These are phyloP conservation scores for Podaxis sp. DNA, from an alignment of 768 basidiomycete species.

Conservation along the genomic window DNA sequence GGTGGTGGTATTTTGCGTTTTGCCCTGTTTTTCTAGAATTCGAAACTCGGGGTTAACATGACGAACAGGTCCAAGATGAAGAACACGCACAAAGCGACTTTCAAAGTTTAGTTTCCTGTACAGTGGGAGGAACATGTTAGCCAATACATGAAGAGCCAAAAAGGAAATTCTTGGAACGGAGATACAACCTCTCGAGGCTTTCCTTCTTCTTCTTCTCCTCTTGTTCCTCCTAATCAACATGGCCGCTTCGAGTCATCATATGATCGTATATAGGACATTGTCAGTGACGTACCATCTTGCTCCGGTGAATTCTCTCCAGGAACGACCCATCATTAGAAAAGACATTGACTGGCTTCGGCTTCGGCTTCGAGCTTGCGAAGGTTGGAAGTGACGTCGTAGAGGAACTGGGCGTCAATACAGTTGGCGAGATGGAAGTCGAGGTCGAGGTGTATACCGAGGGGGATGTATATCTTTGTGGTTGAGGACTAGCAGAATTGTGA, in stretches of 20 bases:
- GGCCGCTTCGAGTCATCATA: background rate
- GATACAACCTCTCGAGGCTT: slow-evolving; percentile 44
- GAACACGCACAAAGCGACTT: slow-evolving; percentile 54
- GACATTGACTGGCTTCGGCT: slow-evolving; percentile 46
- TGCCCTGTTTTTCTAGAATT: slow-evolving; percentile 52
- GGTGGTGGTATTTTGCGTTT: slow-evolving; percentile 49
- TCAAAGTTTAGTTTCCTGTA: slow-evolving; percentile 61
- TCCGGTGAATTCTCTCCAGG: slow-evolving; percentile 60
- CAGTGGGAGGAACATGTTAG: slow-evolving; percentile 1
- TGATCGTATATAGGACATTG: slow-evolving; percentile 3
- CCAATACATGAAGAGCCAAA: background rate
- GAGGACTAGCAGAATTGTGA: background rate
- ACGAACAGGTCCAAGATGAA: background rate
- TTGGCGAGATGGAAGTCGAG: background rate
- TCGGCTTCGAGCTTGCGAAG: slow-evolving; percentile 34
- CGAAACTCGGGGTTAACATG: background rate
- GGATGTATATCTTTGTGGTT: background rate
- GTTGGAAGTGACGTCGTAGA: background rate
- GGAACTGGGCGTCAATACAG: background rate
- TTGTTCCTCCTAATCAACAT: slow-evolving; percentile 49
- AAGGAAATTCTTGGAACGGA: slow-evolving; percentile 4
- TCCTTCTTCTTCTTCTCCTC: slow-evolving; percentile 58
- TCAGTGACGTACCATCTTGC: slow-evolving; percentile 44
- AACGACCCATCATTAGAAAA: slow-evolving; percentile 74
- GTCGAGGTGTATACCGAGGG: background rate